Evolutionary conservation across 148 eudicot genomes (phyloP), one percentile per base, ranked within the genome.

Genomic region (Nepenthes gracilis): DNA sequence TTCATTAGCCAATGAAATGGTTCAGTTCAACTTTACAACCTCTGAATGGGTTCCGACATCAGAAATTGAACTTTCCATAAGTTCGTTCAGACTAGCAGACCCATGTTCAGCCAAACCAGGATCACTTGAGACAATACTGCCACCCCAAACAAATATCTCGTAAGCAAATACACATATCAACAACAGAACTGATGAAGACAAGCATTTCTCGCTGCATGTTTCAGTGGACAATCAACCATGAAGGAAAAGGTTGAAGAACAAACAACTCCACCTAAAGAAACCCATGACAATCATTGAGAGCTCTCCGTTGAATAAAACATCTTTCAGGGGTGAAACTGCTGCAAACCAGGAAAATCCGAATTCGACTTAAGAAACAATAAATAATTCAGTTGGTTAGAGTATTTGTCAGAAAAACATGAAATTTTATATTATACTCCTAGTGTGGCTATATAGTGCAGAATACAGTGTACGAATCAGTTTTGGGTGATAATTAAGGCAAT

Each of bases 111-210:
- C 77, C 61, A 71, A 74, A 61, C 91, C 92, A 49, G 96, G 96
- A 80, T 85, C 92, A 59, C 66, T 73, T 36, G 68, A 61, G 54
- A 88, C 13, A 47, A 88, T 88, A 61, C 96, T 88, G 77, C 61
- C 58, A 63, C 62, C 52, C 7, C 40, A 11, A 5, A 35, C 5
- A 2, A 43, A 14, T 13, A 47, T 33, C 13, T 13, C 47, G 51
- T 14, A 12, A 53, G 23, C 23, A 23, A 23, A 23, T 23, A 23
- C 23, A 15, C 47, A 11, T 6, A 36, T 36, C 45, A 51, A 9
- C 40, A 4, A 59, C 51, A 38, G 45, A 36, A 59, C 4, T 13
- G 6, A 14, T 6, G 13, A 14, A 43, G 23, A 9, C 2, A 33
- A 57, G 63, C 51, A n/a, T 48, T 47, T 57, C 33, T 57, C 35